A percentile compares a stretch with the other conserved stretches of the same genome.
phyloP scores from a whole-genome alignment of 305 asterid species.

The Fraxinus latifolia region DNA sequence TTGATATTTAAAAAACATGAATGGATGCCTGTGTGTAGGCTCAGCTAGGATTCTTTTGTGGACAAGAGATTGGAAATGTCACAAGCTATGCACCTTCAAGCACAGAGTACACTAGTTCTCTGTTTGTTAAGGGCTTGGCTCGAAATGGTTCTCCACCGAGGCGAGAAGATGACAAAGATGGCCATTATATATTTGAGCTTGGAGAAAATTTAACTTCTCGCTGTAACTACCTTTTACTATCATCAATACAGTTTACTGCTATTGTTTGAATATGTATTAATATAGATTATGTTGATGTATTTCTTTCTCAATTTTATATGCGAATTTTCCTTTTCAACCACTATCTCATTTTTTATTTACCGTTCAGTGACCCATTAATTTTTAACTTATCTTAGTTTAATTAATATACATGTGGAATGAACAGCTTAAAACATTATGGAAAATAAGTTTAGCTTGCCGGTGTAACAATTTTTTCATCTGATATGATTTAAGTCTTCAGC shows the following conservation, averaged over 20 bases:
- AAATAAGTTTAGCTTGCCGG: not conserved
- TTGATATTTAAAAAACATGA: conserved; percentile 32
- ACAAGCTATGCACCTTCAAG: conserved; percentile 55
- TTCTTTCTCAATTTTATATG: not conserved
- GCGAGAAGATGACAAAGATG: conserved; percentile 16
- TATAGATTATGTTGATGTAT: not conserved
- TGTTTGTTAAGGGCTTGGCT: conserved; percentile 41
- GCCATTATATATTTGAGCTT: too few relatives aligned
- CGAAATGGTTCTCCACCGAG: conserved; percentile 53
- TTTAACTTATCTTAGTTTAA: not conserved
- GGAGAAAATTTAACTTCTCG: too few relatives aligned
- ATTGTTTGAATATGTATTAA: not conserved
- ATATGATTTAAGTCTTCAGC: not conserved
- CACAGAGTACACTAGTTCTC: conserved; percentile 38
- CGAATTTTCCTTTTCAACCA: not conserved
- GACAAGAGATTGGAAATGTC: conserved; percentile 46
- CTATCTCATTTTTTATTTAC: not conserved
- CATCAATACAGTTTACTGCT: conserved; percentile 17
- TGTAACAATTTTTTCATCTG: not conserved
- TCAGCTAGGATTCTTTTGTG: conserved; percentile 49
- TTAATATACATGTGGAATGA: not conserved
- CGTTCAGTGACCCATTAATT: not conserved
- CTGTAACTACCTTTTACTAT: not conserved
- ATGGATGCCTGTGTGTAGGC: conserved; percentile 53
- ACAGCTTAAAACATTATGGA: not conserved